Evolutionary conservation across 1,139 yeast genomes (phyloP), one percentile per base, ranked within the genome.

Genomic region (Lizanozyma gosingica): DNA sequence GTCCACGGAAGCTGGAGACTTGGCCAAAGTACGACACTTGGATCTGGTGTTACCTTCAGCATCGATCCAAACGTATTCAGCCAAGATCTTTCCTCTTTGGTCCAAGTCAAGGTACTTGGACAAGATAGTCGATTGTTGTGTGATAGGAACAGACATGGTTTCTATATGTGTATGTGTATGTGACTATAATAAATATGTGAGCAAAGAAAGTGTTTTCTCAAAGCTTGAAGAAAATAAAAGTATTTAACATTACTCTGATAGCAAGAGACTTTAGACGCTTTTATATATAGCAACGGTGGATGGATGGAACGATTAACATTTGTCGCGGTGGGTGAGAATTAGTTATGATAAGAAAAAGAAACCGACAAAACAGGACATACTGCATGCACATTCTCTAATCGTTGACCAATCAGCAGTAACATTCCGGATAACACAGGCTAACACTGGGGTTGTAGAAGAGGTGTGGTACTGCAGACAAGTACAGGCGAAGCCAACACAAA

Each of bases 41-140:
- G 97, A 87, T 72, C 98, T 86, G 56, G 90, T 68, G 62, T 81
- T 79, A 63, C 95, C 95, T 54, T 84, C 78, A 52, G 96, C 85
- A 63, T 92, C 98, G 55, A 92, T 82, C 98, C 98, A 92, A 65
- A 92, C 83, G 73, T 92, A 92, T 70, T 92, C 98, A 50, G 98
- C 98, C 53, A 92, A 75, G 49, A 90, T 73, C 59, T 75, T 78
- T 48, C 95, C 96, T 57, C 79, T 74, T 73, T 90, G 97, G 61
- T 83, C 82, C 55, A 92, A 77, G 54, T 78, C 83, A 51, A 84
- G 63, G 61, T 92, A 92, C 67, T 90, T 90, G 58, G 80, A 76
- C 58, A 90, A 75, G 45, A 82, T 80, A 48, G 82, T 74, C 43
- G 90, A 79, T 69, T 83, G 81, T 72, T 83, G 87, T 48, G 77